These are phyloP conservation scores for Penicillium cinerascens DNA, from an alignment of 495 filamentous ascomycete species.

Conservation along the genomic window DNA sequence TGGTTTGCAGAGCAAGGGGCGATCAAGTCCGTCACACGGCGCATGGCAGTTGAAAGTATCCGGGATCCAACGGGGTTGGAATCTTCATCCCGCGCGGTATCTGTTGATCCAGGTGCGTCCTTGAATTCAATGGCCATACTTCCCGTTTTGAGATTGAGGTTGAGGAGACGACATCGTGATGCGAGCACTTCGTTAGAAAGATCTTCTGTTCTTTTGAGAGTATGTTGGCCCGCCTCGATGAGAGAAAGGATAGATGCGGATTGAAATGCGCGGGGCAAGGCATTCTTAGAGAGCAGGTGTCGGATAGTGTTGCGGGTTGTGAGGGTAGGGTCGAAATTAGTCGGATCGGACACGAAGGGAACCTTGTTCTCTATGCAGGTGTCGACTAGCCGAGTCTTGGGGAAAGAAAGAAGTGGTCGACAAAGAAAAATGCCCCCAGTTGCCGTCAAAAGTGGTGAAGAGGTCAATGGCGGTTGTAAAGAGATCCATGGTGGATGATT, in stretches of 20 bases:
- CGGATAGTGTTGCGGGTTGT: conserved; percentile 36
- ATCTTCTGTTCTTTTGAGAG: conserved; percentile 22
- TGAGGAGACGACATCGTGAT: conserved; percentile 33
- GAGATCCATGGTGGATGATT: neutral
- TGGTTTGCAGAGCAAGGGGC: conserved; percentile 40
- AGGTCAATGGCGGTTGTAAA: neutral
- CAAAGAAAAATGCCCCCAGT: conserved; percentile 66
- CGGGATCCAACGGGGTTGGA: neutral
- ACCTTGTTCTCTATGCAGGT: conserved; percentile 66
- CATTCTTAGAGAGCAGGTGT: neutral
- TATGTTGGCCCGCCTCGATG: conserved; percentile 33
- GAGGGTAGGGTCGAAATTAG: conserved; percentile 75
- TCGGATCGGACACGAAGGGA: conserved; percentile 77
- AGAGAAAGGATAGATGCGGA: conserved; percentile 66
- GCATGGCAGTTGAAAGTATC: conserved; percentile 35
- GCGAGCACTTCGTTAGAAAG: conserved; percentile 37
- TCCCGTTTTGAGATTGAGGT: conserved; percentile 37
- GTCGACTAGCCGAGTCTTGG: conserved; percentile 65
- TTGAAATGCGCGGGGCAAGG: conserved; percentile 60
- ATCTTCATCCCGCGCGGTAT: neutral
- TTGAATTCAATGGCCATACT: conserved; percentile 39
- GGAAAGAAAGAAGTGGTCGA: conserved; percentile 71
- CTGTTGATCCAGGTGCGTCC: conserved; percentile 3
- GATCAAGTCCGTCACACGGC: conserved; percentile 42
- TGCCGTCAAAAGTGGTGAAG: conserved; percentile 33